Evolutionary conservation across 1,284 basidiomycete genomes (phyloP).

Genomic region (Clitocybe nebularis): DNA sequence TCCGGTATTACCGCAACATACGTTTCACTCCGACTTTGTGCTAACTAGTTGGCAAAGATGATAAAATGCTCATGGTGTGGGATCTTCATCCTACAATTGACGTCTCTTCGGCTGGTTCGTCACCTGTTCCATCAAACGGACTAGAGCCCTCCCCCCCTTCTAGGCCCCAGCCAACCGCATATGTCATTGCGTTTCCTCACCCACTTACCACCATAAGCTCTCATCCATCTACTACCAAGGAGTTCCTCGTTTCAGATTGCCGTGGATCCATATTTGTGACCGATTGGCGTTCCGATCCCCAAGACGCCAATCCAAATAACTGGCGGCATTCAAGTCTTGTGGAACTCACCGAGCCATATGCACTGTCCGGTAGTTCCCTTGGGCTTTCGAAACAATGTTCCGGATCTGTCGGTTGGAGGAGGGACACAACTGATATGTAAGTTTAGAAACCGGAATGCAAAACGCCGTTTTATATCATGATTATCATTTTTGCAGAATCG

Average conservation of each 20-base stretch:
- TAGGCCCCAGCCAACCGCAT: slow-evolving; percentile 69
- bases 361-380: slow-evolving; percentile 48
- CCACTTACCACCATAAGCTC: slow-evolving; percentile 63
- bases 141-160: slow-evolving; percentile 23
- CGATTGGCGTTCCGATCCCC: slow-evolving; percentile 74
- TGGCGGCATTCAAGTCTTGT: slow-evolving; percentile 61
- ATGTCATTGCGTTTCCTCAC: slow-evolving; percentile 66
- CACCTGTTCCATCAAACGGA: slow-evolving; percentile 20
- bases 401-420: slow-evolving; percentile 65
- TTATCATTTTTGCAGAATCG: slow-evolving; percentile 46
- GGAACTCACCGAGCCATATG: slow-evolving; percentile 68
- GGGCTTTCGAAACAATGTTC: slow-evolving; percentile 45
- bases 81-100: slow-evolving; percentile 59
- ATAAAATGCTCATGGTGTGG: slow-evolving; percentile 82
- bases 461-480: slow-evolving; percentile 1
- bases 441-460: too few relatives aligned
- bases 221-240: slow-evolving; percentile 71
- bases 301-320: slow-evolving; percentile 44
- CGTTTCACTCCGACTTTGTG: neutral
- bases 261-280: slow-evolving; percentile 69
- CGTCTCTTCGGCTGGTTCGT: slow-evolving; percentile 31
- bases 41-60: too few relatives aligned
- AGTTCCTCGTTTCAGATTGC: slow-evolving; percentile 71
- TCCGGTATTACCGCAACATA: slow-evolving; percentile 45
- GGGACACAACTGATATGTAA: slow-evolving; percentile 66